Percentiles rank a stretch among this genome's conserved stretches.
Conservation (phyloP, 1,284 basidiomycete species). For the Cutaneotrichosporon sp. region DNA sequence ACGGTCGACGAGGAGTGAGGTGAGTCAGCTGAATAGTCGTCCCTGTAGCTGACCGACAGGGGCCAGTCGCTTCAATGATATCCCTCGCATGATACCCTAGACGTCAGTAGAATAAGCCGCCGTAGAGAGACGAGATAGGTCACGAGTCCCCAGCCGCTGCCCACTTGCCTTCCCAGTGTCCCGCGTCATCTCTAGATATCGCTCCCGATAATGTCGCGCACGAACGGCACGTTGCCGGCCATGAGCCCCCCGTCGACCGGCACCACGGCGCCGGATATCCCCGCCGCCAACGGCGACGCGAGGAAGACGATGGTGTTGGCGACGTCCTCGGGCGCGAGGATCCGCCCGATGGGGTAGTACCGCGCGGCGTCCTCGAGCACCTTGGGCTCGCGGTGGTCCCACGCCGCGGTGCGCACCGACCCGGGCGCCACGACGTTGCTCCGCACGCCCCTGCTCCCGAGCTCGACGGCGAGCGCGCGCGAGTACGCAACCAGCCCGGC, state of each 20-base stretch:
- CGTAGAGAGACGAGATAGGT: background rate
- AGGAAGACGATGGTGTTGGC: slow-evolving; percentile 3
- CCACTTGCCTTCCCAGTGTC: background rate
- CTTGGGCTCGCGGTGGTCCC: background rate
- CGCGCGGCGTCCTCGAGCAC: background rate
- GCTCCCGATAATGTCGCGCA: slow-evolving; percentile 2
- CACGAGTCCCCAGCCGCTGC: background rate
- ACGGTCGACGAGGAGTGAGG: background rate
- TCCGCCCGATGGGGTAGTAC: slow-evolving; percentile 4
- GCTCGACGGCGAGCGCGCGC: slow-evolving; percentile 2
- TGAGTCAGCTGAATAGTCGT: background rate
- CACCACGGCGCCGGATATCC: slow-evolving; percentile 3
- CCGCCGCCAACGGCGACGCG: background rate
- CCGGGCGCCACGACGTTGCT: slow-evolving; percentile 1
- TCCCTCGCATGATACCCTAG: background rate
- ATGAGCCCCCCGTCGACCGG: slow-evolving; percentile 6
- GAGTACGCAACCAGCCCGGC: slow-evolving; percentile 3
- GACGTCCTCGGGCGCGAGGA: background rate
- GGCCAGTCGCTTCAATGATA: background rate
- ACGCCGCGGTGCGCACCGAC: background rate
- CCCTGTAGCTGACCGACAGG: no score
- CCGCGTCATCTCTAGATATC: background rate
- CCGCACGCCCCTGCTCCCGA: background rate
- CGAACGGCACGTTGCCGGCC: slow-evolving; percentile 6
- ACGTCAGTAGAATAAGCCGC: background rate